phyloP scores from a whole-genome alignment of 805 yeast species.

The Lipomyces japonicus region DNA sequence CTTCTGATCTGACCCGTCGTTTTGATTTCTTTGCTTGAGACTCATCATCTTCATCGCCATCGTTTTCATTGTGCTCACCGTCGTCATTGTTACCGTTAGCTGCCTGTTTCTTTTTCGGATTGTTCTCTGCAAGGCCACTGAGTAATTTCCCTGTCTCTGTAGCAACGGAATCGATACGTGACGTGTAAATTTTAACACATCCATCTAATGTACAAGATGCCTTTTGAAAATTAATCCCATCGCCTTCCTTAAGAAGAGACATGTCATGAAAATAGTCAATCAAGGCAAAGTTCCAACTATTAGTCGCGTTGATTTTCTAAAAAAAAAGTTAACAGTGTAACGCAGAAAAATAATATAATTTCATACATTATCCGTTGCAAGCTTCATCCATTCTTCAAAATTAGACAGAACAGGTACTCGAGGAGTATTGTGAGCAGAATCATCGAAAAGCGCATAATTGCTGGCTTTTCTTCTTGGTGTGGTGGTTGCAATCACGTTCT shows the following conservation, averaged over 20 bases:
- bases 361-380: slow-evolving; percentile 65
- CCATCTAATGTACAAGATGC: slow-evolving; percentile 93
- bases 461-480: background rate
- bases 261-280: slow-evolving; percentile 89
- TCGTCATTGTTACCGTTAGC: slow-evolving; percentile 23
- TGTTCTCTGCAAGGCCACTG: slow-evolving; percentile 59
- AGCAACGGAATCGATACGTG: slow-evolving; percentile 88
- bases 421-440: slow-evolving; percentile 5
- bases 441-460: background rate
- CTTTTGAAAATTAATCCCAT: slow-evolving; percentile 78
- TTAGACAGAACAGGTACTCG: slow-evolving; percentile 37
- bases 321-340: slow-evolving; percentile 7
- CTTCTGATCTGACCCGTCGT: slow-evolving; percentile 30
- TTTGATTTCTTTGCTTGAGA: slow-evolving; percentile 21
- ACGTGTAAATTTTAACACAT: slow-evolving; percentile 86
- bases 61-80: slow-evolving; percentile 25
- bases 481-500: slow-evolving; percentile 11
- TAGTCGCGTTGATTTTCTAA: slow-evolving; percentile 68
- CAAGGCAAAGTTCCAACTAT: slow-evolving; percentile 86
- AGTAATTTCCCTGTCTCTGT: slow-evolving; percentile 81
- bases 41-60: slow-evolving; percentile 31
- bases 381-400: slow-evolving; percentile 76
- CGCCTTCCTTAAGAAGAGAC: slow-evolving; percentile 68
- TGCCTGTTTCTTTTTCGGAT: slow-evolving; percentile 27
- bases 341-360: background rate